These are phyloP conservation scores for Populus tomentosa DNA, from an alignment of 441 rosid species.

Conservation along the genomic window DNA sequence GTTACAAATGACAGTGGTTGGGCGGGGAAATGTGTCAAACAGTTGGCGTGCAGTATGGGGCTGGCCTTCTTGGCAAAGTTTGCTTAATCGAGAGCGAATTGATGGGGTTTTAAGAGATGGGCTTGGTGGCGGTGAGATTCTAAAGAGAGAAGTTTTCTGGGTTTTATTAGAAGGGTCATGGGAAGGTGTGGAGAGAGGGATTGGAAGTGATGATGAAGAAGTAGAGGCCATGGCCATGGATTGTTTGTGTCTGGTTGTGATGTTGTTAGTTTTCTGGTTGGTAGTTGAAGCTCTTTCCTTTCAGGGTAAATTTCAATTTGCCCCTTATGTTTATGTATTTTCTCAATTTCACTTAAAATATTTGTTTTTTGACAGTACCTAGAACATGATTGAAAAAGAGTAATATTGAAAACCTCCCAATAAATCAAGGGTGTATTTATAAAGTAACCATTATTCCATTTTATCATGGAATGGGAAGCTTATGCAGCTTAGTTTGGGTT, in stretches of 20 bases:
- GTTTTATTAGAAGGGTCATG: background rate
- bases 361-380: too few relatives aligned
- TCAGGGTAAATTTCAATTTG: background rate
- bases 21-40: slow-evolving; percentile 79
- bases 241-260: background rate
- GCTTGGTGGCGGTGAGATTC: slow-evolving; percentile 32
- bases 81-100: slow-evolving; percentile 69
- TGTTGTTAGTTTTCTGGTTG: background rate
- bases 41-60: slow-evolving; percentile 74
- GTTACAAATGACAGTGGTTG: slow-evolving; percentile 72
- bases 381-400: too few relatives aligned
- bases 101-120: slow-evolving; percentile 55
- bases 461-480: too few relatives aligned
- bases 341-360: too few relatives aligned
- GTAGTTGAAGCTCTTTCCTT: background rate
- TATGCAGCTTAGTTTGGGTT: too few relatives aligned
- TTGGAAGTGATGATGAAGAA: slow-evolving; percentile 48
- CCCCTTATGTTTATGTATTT: too few relatives aligned
- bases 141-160: slow-evolving; percentile 16
- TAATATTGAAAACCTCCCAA: too few relatives aligned
- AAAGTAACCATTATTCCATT: too few relatives aligned
- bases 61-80: slow-evolving; percentile 68
- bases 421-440: too few relatives aligned
- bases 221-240: slow-evolving; percentile 16
- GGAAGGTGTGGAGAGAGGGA: slow-evolving; percentile 34